phyloP scores from a whole-genome alignment of 2,329 filamentous ascomycete genomes.

The Orbilia ellipsospora region DNA sequence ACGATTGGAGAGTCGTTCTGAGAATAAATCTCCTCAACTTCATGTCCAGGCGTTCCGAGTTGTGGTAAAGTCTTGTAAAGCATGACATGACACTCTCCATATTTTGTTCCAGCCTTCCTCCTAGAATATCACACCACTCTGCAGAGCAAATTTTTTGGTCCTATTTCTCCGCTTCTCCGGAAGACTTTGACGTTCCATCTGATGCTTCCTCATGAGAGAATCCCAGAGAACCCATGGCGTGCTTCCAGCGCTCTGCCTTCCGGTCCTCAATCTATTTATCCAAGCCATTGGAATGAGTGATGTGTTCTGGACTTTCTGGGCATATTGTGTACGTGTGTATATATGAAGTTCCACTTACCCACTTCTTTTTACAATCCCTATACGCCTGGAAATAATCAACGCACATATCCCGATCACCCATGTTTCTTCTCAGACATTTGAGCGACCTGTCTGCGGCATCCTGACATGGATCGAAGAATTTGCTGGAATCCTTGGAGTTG shows the following conservation, averaged over 20 bases:
- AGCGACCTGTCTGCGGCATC: slow-evolving; percentile 88
- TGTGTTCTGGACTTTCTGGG: neutral
- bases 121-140: neutral
- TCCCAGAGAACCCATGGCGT: slow-evolving; percentile 36
- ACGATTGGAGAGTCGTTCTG: too few relatives aligned
- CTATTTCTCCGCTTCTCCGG: slow-evolving; percentile 23
- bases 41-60: too few relatives aligned
- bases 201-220: slow-evolving; percentile 6
- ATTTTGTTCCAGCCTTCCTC: too few relatives aligned
- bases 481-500: slow-evolving; percentile 84
- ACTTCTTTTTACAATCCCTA: slow-evolving; percentile 92
- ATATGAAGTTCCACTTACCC: slow-evolving; percentile 71
- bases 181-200: neutral
- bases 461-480: slow-evolving; percentile 95
- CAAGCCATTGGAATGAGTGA: neutral
- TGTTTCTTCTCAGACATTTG: slow-evolving; percentile 87
- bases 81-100: neutral
- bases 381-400: slow-evolving; percentile 97
- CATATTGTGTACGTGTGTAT: neutral
- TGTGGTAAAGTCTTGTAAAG: neutral
- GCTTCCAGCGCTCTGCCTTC: slow-evolving; percentile 50
- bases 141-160: neutral
- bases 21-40: neutral
- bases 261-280: slow-evolving; percentile 40
- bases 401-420: slow-evolving; percentile 88